phyloP scores from a whole-genome alignment of 2,329 filamentous ascomycete genomes.

The Diatrype stigma region DNA sequence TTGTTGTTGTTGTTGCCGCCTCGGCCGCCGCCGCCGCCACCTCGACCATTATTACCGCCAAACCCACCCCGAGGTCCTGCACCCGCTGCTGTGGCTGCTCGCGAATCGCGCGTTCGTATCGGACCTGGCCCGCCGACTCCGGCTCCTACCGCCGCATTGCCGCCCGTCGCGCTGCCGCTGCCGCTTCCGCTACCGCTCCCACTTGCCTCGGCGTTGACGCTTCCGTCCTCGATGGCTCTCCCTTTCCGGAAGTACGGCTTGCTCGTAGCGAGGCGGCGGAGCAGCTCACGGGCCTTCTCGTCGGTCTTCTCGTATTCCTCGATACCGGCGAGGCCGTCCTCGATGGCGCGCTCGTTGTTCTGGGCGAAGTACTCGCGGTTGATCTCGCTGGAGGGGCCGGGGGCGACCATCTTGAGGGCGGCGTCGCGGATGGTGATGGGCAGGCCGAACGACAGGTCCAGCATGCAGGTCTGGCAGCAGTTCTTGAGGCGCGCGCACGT shows the following conservation, averaged over 20 bases:
- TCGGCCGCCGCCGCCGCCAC: constrained; percentile 36
- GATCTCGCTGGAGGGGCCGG: constrained; percentile 85
- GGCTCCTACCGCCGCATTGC: constrained; percentile 48
- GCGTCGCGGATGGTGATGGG: constrained; percentile 94
- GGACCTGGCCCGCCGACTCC: constrained; percentile 66
- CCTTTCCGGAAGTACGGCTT: constrained; percentile 95
- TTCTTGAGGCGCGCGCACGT: constrained; percentile 97
- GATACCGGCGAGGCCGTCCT: constrained; percentile 78
- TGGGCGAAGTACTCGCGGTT: constrained; percentile 98
- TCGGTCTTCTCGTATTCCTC: constrained; percentile 97
- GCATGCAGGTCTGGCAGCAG: constrained; percentile 98
- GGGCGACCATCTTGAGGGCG: constrained; percentile 94
- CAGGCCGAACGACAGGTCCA: constrained; percentile 91
- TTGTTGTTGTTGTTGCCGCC: constrained; percentile 27
- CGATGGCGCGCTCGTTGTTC: constrained; percentile 92
- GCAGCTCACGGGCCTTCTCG: constrained; percentile 86
- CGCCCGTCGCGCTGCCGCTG: constrained; percentile 35
- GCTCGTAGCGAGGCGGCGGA: constrained; percentile 80
- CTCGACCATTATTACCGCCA: constrained; percentile 35
- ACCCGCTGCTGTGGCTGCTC: constrained; percentile 46
- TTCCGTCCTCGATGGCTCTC: constrained; percentile 62
- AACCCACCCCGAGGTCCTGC: constrained; percentile 34
- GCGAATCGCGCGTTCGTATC: constrained; percentile 68
- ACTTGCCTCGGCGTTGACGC: constrained; percentile 18
- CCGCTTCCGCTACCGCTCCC: constrained; percentile 29